Evolutionary conservation across 805 yeast species (phyloP).

Genomic region (Cyberlindnera xylosilytica): DNA sequence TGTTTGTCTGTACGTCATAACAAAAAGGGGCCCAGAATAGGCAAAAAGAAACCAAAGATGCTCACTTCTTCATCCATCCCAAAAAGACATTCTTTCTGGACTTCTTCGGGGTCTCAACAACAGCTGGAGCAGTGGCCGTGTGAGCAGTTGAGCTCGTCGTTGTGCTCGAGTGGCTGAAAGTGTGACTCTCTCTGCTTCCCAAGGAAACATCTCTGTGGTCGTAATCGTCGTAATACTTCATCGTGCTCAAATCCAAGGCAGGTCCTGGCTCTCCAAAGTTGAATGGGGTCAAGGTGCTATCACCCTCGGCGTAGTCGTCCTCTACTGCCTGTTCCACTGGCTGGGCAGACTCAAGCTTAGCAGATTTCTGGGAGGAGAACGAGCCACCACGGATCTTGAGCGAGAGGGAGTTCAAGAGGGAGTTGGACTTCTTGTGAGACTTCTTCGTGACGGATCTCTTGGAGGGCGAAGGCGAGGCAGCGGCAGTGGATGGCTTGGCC

Average conservation of each 20-base stretch:
- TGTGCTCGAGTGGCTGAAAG: not conserved
- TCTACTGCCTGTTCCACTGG: not conserved
- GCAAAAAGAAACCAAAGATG: not conserved
- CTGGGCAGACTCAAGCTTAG: not conserved
- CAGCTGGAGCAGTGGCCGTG: not conserved
- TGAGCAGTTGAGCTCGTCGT: not conserved
- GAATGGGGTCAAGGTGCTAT: slow-evolving; percentile 24
- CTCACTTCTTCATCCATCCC: slow-evolving; percentile 15
- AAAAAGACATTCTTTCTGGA: slow-evolving; percentile 10
- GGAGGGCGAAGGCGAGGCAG: slow-evolving; percentile 6
- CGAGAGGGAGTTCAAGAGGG: slow-evolving; percentile 20
- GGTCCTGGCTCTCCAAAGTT: slow-evolving; percentile 31
- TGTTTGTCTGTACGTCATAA: not conserved
- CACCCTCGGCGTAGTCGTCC: slow-evolving; percentile 20
- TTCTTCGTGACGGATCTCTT: slow-evolving; percentile 11
- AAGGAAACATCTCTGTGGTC: slow-evolving; percentile 29
- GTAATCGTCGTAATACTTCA: slow-evolving; percentile 56
- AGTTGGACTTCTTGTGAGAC: slow-evolving; percentile 24
- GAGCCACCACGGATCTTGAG: slow-evolving; percentile 21
- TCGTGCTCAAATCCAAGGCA: slow-evolving; percentile 23
- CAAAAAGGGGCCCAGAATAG: not conserved
- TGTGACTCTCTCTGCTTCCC: not conserved
- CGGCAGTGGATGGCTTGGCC: not conserved
- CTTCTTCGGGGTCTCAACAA: slow-evolving; percentile 8
- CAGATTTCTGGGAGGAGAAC: slow-evolving; percentile 11